phyloP scores from a whole-genome alignment of 2,329 filamentous ascomycete genomes.

The Colletotrichum agaves region DNA sequence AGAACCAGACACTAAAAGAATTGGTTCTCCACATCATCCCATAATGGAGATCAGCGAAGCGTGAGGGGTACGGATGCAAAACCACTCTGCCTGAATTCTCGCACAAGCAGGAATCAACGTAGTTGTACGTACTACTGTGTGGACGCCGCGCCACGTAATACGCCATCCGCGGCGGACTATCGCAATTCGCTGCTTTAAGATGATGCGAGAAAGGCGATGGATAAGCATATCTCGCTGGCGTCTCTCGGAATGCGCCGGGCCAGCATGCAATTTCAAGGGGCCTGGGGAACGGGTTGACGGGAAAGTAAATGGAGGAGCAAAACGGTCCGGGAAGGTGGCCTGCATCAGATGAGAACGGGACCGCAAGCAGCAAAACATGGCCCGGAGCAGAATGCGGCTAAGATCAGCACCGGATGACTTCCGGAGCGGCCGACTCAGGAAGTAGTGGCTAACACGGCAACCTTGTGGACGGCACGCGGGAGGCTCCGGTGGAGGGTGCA shows the following conservation, averaged over 20 bases:
- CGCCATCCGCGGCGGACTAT: slow-evolving; percentile 8
- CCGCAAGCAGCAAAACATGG: slow-evolving; percentile 6
- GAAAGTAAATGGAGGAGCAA: slow-evolving; percentile 8
- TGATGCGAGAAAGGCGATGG: slow-evolving; percentile 8
- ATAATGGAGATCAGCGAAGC: slow-evolving; percentile 12
- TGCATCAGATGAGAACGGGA: slow-evolving; percentile 12
- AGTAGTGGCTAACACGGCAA: slow-evolving; percentile 28
- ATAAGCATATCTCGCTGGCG: slow-evolving; percentile 5
- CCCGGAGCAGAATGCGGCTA: slow-evolving; percentile 14
- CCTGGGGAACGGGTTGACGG: background rate
- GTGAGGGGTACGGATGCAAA: slow-evolving; percentile 2
- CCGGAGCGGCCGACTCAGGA: slow-evolving; percentile 23
- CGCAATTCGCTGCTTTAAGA: slow-evolving; percentile 14
- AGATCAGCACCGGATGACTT: slow-evolving; percentile 25
- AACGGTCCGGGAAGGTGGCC: background rate
- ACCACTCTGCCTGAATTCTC: slow-evolving; percentile 2
- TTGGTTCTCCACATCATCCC: slow-evolving; percentile 13
- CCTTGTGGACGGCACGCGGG: slow-evolving; percentile 1
- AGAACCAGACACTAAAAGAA: slow-evolving; percentile 6
- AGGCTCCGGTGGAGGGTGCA: slow-evolving; percentile 9
- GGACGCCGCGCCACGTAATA: slow-evolving; percentile 5
- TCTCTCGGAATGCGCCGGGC: slow-evolving; percentile 13
- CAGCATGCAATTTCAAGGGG: slow-evolving; percentile 25
- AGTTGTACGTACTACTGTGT: background rate
- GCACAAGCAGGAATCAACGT: background rate